A percentile compares a stretch with the other conserved stretches of the same genome.
Conservation (phyloP, 2,329 filamentous ascomycete genomes). For the Exophiala mesophila region DNA sequence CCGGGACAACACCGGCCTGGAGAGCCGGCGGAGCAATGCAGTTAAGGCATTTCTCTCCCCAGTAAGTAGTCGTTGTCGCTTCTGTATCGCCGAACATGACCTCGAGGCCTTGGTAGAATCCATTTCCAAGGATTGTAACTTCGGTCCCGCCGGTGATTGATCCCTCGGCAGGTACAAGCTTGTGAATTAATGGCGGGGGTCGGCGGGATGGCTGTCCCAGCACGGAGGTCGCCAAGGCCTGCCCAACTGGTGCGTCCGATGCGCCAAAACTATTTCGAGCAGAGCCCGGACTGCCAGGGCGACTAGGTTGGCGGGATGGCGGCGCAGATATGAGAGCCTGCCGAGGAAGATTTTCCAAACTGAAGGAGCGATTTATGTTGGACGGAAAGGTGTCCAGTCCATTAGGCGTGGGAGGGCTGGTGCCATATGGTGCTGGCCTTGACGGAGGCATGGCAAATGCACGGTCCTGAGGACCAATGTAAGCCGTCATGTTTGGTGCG, state of each 20-base stretch:
- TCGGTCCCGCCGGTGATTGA: slow-evolving; percentile 80
- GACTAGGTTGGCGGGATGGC: slow-evolving; percentile 67
- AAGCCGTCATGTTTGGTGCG: slow-evolving; percentile 34
- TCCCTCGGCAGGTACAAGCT: slow-evolving; percentile 77
- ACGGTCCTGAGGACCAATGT: slow-evolving; percentile 39
- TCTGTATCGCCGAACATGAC: slow-evolving; percentile 75
- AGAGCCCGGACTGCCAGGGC: slow-evolving; percentile 66
- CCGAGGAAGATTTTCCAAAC: slow-evolving; percentile 60
- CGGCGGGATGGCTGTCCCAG: slow-evolving; percentile 42
- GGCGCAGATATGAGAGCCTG: slow-evolving; percentile 67
- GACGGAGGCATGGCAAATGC: slow-evolving; percentile 43
- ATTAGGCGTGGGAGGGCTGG: slow-evolving; percentile 62
- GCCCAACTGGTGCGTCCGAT: slow-evolving; percentile 31
- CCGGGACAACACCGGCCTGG: slow-evolving; percentile 62
- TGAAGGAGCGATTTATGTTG: slow-evolving; percentile 55
- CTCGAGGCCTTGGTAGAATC: slow-evolving; percentile 73
- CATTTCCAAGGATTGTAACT: slow-evolving; percentile 75
- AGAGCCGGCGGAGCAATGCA: slow-evolving; percentile 70
- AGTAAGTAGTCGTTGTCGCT: slow-evolving; percentile 71
- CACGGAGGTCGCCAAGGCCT: slow-evolving; percentile 28
- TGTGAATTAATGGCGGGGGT: slow-evolving; percentile 64
- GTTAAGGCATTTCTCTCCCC: slow-evolving; percentile 74
- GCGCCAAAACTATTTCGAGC: slow-evolving; percentile 42
- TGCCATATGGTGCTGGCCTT: slow-evolving; percentile 48
- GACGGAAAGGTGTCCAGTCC: slow-evolving; percentile 59